Evolutionary conservation across 202 grass and related monocot species (phyloP), one percentile per base, ranked within the genome.

Genomic region (Brachypodium distachyon): DNA sequence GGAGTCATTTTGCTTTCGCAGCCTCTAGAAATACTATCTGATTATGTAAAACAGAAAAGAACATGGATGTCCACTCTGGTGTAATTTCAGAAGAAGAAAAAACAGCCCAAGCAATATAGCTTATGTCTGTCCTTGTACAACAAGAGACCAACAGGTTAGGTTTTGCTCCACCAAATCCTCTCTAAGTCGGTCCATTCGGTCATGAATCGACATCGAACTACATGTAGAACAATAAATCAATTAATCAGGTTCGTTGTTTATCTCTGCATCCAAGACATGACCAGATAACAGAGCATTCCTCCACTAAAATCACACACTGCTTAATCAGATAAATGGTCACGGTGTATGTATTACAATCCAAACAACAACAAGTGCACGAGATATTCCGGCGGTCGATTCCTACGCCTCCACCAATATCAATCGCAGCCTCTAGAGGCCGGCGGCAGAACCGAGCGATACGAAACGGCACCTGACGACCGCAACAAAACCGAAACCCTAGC

Each of bases 401-500:
- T 21, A 41, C 40, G 27, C 4, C 52, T n/a, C n/a, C n/a, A n/a
- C n/a, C n/a, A n/a, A 55, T 26, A 50, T 47, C 23, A 18, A 42
- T n/a, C 12, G 42, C 19, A 23, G 10, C 12, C 10, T 5, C 37
- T 23, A 22, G 52, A 67, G 12, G 12, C 31, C 66, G 16, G 3
- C 48, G 16, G 23, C 40, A 25, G 65, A 82, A 59, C 36, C 21
- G 36, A 9, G 7, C 31, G 36, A 42, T 27, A 26, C 14, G n/a
- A 18, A 14, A 59, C 33, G 42, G 16, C 61, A 41, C 61, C 25
- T n/a, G 14, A 4, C 25, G 23, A 40, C 18, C 52, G 41, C 64
- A 27, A 27, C n/a, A 3, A 1, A 21, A 32, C 22, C 71, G 37
- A 70, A 88, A 84, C 86, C 81, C 71, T 81, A 62, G 83, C 79